Conservation (phyloP, 1,139 yeast species). For the Taphrina deformans region DNA sequence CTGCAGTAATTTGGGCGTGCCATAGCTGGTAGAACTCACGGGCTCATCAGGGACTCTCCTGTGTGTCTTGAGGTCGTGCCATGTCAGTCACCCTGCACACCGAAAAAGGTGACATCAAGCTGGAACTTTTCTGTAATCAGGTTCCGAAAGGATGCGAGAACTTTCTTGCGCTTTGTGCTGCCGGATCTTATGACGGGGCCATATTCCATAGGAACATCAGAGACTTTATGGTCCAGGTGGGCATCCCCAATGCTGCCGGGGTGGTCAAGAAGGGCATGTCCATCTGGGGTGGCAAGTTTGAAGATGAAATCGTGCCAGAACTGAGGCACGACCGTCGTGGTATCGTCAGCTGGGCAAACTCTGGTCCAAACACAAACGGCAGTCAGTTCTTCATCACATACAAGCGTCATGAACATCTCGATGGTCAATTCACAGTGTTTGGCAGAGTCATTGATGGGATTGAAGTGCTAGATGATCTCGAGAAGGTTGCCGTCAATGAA, state of each 20-base stretch:
- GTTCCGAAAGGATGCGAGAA: conserved; percentile 50
- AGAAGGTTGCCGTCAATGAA: conserved; percentile 47
- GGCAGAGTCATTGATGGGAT: conserved; percentile 53
- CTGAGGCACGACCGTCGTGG: conserved; percentile 51
- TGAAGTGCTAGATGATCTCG: conserved; percentile 49
- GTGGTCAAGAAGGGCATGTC: conserved; percentile 57
- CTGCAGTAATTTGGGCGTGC: too few species aligned
- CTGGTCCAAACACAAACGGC: conserved; percentile 52
- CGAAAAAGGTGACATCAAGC: conserved; percentile 48
- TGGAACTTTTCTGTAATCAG: conserved; percentile 49
- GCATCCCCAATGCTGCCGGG: conserved; percentile 44
- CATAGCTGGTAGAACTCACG: too few species aligned
- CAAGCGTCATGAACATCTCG: conserved; percentile 50
- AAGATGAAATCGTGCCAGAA: conserved; percentile 52
- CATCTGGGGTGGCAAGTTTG: conserved; percentile 54
- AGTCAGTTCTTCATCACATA: conserved; percentile 52
- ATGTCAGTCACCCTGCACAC: conserved; percentile 45
- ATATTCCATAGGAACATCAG: conserved; percentile 51
- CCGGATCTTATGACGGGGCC: conserved; percentile 50
- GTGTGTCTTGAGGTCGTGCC: too few species aligned
- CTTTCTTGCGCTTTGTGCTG: conserved; percentile 54
- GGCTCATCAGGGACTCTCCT: too few species aligned
- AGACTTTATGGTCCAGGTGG: conserved; percentile 40
- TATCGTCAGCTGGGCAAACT: conserved; percentile 52
- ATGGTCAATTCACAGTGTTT: conserved; percentile 60